phyloP scores from a whole-genome alignment of 805 yeast genomes.

The Pichia deserticola region DNA sequence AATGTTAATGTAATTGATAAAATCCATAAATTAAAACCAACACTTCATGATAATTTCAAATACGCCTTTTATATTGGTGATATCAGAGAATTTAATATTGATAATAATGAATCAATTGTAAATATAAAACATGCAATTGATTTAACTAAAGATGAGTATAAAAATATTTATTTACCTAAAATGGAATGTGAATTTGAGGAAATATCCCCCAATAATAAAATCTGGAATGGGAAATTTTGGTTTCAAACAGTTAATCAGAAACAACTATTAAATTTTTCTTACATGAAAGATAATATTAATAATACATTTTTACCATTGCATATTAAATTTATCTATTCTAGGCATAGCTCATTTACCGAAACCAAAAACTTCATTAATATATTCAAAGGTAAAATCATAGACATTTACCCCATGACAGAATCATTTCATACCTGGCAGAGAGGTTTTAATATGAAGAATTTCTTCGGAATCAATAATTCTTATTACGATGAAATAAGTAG shows the following conservation, averaged over 20 bases:
- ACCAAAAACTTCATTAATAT: conserved; percentile 8
- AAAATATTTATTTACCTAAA: background rate
- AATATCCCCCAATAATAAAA: background rate
- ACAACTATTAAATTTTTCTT: background rate
- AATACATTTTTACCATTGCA: conserved; percentile 6
- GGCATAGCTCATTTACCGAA: conserved; percentile 17
- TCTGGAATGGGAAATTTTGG: background rate
- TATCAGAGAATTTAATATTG: background rate
- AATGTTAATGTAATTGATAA: conserved; percentile 3
- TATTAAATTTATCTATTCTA: conserved; percentile 11
- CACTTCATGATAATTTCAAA: background rate
- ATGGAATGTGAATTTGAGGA: background rate
- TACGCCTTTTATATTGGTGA: conserved; percentile 1
- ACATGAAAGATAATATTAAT: background rate
- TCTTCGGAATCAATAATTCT: conserved; percentile 3
- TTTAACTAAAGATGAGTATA: conserved; percentile 8
- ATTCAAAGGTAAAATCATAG: conserved; percentile 7
- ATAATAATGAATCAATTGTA: conserved; percentile 1
- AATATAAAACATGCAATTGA: conserved; percentile 10
- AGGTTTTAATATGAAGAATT: conserved; percentile 13
- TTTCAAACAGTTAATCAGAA: background rate
- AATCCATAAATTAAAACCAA: background rate
- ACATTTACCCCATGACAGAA: conserved; percentile 16
- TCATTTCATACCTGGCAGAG: conserved; percentile 8
- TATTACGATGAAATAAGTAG: conserved; percentile 1